Base-by-base conservation (phyloP, 2,329 filamentous ascomycete species). In the Cytospora piceicola region DNA sequence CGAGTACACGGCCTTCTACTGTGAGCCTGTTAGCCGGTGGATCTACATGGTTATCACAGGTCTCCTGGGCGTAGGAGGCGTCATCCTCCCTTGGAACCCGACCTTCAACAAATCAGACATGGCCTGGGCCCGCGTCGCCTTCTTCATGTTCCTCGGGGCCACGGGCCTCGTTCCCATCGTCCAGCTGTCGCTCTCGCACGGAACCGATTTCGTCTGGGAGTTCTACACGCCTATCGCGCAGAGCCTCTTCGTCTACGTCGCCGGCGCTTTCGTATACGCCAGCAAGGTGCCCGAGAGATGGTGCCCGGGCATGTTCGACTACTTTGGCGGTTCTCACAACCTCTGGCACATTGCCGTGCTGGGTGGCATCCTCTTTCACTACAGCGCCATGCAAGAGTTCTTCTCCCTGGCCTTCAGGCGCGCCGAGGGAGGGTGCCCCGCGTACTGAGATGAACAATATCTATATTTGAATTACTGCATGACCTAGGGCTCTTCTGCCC, bases 1-100 rank as follows among this genome's bases (percentile, higher is more conserved):
- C 42, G 95, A 99, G 77, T 99, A 98, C 80, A 97, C 95, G 0
- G 95, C 94, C 29, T 99, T 99, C 78, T 99, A 99, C 81, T 97
- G 95, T 80, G 95, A 99, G 73, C 94, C 95, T 3, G 73, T 91
- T 56, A 94, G 91, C 71, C 90, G 94, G 63, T 95, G 90, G 85
- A 82, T 86, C 15, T 99, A 98, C 79, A 95, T 99, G 82, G 78
- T 85, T 52, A 82, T 91, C 58, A 98, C 95, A 2, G 90, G 91
- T 65, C 76, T 89, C 17, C 86, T 99, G 30, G 95, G 95, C 57
- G 80, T 96, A 64, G 91, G 89, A 49, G 95, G 95, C 64, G 92
- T 96, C 69, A 91, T 97, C 69, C 84, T 99, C 46, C 94, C 95
- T 2, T 99, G 95, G 95, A 92, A 97, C 77, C 95, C 95, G 34